Evolutionary conservation across 2,329 filamentous ascomycete genomes (phyloP), one percentile per base, ranked within the genome.

Genomic region (Pestalotiopsis sp.): DNA sequence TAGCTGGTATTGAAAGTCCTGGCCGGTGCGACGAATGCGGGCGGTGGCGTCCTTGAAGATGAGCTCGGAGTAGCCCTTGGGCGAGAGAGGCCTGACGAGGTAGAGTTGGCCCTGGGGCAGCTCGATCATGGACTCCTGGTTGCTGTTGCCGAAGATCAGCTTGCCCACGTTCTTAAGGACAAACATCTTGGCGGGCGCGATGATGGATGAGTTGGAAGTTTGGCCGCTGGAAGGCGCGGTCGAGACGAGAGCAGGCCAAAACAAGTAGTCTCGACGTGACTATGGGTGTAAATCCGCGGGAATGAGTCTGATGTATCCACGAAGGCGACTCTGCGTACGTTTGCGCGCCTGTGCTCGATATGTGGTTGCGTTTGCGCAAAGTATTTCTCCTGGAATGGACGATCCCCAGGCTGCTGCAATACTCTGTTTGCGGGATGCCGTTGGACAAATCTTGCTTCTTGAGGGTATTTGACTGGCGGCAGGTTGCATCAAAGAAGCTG

Each of bases 11-110:
- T 99, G 95, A 77, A 93, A 98, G 67, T 98, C 94, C 79, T 97
- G 95, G 23, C 93, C 95, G 17, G 96, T 98, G 72, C 93, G 91
- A 72, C 97, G 92, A 77, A 99, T 97, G 72, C 92, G 94, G 66
- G 95, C 94, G 61, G 94, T 93, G 52, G 94, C 92, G 90, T 99
- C 96, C 81, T 96, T 97, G 87, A 98, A 99, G 82, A 99, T 97
- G 78, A 98, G 94, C 82, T 99, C 96, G 1, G 95, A 98, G 80
- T 98, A 98, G 73, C 96, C 96, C 81, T 99, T 99, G 68, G 95
- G 94, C 7, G 95, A 98, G 64, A 94, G 89, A 12, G 96, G 96
- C 75, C 96, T 93, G 75, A 99, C 96, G 74, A 99, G 92, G 81
- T 98, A 99, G 59, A 99, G 93, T 81, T 98, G 95, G 78, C 96